phyloP scores from a whole-genome alignment of 2,329 filamentous ascomycete species.

The Colletotrichum destructivum region DNA sequence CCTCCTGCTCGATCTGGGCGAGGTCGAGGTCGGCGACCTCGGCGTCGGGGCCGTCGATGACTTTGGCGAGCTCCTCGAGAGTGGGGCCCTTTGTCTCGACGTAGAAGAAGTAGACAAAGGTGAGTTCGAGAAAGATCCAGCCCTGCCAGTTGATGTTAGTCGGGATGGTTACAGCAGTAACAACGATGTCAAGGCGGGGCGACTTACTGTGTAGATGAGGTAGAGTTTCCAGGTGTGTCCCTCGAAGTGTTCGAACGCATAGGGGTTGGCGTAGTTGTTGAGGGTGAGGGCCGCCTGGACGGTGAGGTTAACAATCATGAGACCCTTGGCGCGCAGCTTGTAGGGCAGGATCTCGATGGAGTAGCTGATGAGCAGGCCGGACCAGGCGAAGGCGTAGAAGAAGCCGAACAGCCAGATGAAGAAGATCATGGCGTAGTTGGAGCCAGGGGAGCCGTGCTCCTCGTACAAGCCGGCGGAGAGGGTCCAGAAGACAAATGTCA shows the following conservation, averaged over 20 bases:
- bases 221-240: constrained; percentile 68
- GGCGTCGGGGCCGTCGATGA: constrained; percentile 75
- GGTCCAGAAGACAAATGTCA: constrained; percentile 67
- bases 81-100: constrained; percentile 76
- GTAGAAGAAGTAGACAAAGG: constrained; percentile 69
- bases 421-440: constrained; percentile 61
- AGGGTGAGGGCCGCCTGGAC: constrained; percentile 69
- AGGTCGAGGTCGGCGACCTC: constrained; percentile 62
- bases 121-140: constrained; percentile 70
- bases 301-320: constrained; percentile 71
- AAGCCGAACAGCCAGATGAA: constrained; percentile 57
- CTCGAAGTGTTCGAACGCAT: constrained; percentile 64
- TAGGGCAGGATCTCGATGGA: constrained; percentile 67
- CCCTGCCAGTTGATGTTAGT: constrained; percentile 17
- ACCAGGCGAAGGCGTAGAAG: constrained; percentile 71
- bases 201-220: constrained; percentile 68
- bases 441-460: constrained; percentile 52
- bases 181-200: neutral
- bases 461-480: constrained; percentile 63
- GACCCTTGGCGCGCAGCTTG: constrained; percentile 65
- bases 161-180: too few relatives aligned
- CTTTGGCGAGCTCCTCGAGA: constrained; percentile 76
- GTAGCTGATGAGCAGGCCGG: constrained; percentile 70
- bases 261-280: constrained; percentile 68
- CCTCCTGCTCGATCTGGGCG: constrained; percentile 61